A percentile compares a stretch with the other conserved stretches of the same genome.
phyloP scores from a whole-genome alignment of 73 alveolate genomes.

The Halteria grandinella region DNA sequence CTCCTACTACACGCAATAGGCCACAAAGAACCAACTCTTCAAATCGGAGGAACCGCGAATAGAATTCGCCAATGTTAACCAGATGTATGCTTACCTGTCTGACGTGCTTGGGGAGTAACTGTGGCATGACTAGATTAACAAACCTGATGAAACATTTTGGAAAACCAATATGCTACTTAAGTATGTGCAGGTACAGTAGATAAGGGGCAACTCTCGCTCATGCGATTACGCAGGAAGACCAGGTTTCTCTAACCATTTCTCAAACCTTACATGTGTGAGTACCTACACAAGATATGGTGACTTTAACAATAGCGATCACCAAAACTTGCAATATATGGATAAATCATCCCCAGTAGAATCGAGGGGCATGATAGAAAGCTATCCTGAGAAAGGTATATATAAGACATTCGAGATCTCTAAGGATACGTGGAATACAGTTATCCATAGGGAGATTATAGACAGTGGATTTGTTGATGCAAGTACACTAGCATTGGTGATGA shows the following conservation, averaged over 20 bases:
- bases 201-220: conserved; percentile 6
- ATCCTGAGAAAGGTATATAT: not conserved
- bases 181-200: conserved; percentile 1
- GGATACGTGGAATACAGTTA: not conserved
- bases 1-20: conserved; percentile 1
- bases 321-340: not conserved
- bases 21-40: not conserved
- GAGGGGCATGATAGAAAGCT: not conserved
- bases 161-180: conserved; percentile 5
- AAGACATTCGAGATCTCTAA: no score
- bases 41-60: no score
- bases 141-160: conserved; percentile 14
- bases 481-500: conserved; percentile 15
- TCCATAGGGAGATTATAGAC: not conserved
- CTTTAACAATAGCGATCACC: not conserved
- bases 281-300: conserved; percentile 18
- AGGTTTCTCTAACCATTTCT: conserved; percentile 12
- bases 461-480: not conserved
- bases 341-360: not conserved
- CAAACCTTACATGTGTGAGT: not conserved
- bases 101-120: no score
- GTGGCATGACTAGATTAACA: no score
- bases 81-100: no score
- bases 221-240: conserved; percentile 32
- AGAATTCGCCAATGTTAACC: no score